These are phyloP conservation scores for Trichosporon sp. DNA, from an alignment of 1,284 basidiomycete genomes.

Conservation along the genomic window DNA sequence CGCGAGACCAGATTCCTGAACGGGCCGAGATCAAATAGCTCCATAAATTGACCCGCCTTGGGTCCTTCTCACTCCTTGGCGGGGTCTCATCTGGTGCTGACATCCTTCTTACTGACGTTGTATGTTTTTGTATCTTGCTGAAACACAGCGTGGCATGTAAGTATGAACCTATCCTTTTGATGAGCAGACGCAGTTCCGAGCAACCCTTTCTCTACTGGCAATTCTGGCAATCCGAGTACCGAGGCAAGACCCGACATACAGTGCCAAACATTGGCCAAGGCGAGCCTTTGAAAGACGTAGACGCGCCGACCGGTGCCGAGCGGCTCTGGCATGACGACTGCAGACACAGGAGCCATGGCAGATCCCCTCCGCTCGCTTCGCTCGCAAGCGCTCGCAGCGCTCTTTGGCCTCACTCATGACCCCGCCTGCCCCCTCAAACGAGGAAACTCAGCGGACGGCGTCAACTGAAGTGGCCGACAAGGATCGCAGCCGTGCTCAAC, in stretches of 20 bases:
- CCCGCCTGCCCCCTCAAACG: conserved; percentile 20
- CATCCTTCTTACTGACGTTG: conserved; percentile 18
- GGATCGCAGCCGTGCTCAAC: conserved; percentile 9
- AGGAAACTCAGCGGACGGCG: conserved; percentile 22
- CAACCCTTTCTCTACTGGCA: too few relatives aligned
- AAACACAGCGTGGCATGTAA: conserved; percentile 17
- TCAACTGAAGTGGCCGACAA: conserved; percentile 32
- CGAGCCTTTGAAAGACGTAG: too few relatives aligned
- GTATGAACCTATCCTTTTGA: not conserved
- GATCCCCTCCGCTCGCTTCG: not conserved
- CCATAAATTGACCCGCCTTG: conserved; percentile 35
- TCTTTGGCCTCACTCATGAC: conserved; percentile 36
- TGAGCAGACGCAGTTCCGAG: not conserved
- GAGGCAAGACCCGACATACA: too few relatives aligned
- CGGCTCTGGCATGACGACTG: not conserved
- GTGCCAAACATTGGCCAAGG: too few relatives aligned
- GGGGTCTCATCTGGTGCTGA: conserved; percentile 38
- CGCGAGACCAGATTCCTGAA: conserved; percentile 51
- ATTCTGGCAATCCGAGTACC: too few relatives aligned
- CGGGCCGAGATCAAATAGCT: conserved; percentile 46
- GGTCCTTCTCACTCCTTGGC: conserved; percentile 31
- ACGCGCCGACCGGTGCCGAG: too few relatives aligned
- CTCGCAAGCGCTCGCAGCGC: not conserved
- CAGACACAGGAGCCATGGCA: not conserved
- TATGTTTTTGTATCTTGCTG: not conserved